These are phyloP conservation scores for Pleurotus sapidus DNA, from an alignment of 768 basidiomycete genomes.

Conservation along the genomic window DNA sequence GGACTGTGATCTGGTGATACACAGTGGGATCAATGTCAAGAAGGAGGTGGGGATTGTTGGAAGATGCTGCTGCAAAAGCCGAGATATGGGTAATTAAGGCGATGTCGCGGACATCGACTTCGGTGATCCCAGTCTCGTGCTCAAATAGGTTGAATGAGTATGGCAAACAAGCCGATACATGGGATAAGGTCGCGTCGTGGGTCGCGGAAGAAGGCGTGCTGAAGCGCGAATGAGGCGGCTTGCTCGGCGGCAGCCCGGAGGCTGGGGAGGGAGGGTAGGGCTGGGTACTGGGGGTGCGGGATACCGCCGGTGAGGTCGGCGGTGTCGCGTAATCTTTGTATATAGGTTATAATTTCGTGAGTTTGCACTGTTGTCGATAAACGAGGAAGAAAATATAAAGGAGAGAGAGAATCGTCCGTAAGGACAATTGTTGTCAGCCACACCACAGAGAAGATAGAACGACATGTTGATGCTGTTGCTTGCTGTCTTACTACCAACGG, in stretches of 20 bases:
- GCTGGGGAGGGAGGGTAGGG: background rate
- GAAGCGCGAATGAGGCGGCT: background rate
- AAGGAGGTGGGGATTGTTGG: background rate
- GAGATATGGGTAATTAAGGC: constrained; percentile 1
- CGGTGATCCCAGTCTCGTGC: background rate
- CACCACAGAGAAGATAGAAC: background rate
- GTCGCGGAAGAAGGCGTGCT: background rate
- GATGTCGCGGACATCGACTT: background rate
- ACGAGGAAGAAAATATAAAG: background rate
- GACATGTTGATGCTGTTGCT: background rate
- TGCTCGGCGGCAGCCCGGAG: background rate
- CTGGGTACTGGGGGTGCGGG: background rate
- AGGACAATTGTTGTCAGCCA: background rate
- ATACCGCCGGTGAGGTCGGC: background rate
- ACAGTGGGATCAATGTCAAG: background rate
- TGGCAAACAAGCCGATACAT: background rate
- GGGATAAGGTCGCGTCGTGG: background rate
- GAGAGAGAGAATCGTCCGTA: background rate
- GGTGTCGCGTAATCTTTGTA: background rate
- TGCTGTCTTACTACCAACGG: background rate
- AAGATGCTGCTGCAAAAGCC: background rate
- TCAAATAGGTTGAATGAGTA: background rate
- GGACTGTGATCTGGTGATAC: background rate
- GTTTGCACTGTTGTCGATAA: background rate
- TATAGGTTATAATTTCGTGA: background rate